Percentiles rank a stretch among this genome's conserved stretches.
Conservation (phyloP, 768 basidiomycete genomes). For the Boletus tylopilopsis region DNA sequence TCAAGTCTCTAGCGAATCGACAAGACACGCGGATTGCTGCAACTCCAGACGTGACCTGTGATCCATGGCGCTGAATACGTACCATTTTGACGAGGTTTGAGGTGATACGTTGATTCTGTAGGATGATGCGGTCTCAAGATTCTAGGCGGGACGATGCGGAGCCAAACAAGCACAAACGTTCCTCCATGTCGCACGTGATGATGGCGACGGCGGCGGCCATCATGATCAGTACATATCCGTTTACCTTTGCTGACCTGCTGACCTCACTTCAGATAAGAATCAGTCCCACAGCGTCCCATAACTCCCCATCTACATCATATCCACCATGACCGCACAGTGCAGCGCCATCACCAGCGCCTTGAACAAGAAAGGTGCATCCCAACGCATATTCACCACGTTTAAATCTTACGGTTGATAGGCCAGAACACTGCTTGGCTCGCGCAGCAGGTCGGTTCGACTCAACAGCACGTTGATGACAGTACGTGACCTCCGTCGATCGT, state of each 20-base stretch:
- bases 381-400: not conserved
- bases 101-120: conserved; percentile 23
- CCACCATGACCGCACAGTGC: conserved; percentile 45
- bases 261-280: conserved; percentile 14
- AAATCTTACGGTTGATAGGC: conserved; percentile 4
- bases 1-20: not conserved
- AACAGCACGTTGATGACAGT: conserved; percentile 56
- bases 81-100: conserved; percentile 37
- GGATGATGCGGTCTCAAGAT: conserved; percentile 2
- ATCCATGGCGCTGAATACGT: conserved; percentile 16
- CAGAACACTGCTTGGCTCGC: conserved; percentile 38
- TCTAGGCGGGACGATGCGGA: not conserved
- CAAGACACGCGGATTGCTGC: not conserved
- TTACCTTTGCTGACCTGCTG: conserved; percentile 12
- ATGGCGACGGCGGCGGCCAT: too few relatives aligned
- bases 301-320: conserved; percentile 23
- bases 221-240: conserved; percentile 7
- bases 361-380: conserved; percentile 41
- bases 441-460: conserved; percentile 34
- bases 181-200: not conserved
- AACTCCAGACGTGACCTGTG: not conserved
- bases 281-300: not conserved
- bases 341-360: conserved; percentile 53
- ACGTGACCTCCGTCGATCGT: conserved; percentile 16
- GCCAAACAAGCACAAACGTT: conserved; percentile 22